phyloP scores from a whole-genome alignment of 2,329 filamentous ascomycete genomes.

The Dryadomyces quercus-mongolicae region DNA sequence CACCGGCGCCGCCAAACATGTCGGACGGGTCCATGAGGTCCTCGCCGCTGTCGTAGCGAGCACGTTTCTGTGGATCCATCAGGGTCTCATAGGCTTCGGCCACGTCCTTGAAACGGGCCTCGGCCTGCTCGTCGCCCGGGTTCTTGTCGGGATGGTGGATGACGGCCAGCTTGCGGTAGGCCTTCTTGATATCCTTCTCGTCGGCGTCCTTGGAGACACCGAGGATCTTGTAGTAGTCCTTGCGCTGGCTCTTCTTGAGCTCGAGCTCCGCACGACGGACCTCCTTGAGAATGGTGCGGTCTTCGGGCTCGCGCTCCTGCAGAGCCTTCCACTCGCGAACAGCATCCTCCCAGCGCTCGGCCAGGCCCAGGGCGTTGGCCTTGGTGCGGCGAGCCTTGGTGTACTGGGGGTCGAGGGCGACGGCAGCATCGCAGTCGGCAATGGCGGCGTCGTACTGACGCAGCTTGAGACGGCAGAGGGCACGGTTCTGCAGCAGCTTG shows the following conservation, averaged over 20 bases:
- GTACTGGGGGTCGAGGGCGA: constrained; percentile 74
- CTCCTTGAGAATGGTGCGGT: constrained; percentile 70
- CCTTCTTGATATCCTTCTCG: constrained; percentile 85
- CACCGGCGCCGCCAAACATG: constrained; percentile 62
- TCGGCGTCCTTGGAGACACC: constrained; percentile 74
- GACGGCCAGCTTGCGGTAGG: constrained; percentile 90
- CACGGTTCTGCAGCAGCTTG: constrained; percentile 89
- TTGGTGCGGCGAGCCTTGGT: constrained; percentile 87
- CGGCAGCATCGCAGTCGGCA: constrained; percentile 72
- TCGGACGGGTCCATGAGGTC: constrained; percentile 82
- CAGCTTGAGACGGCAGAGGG: constrained; percentile 69
- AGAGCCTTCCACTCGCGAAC: constrained; percentile 81
- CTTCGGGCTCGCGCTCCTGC: constrained; percentile 69
- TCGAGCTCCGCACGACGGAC: constrained; percentile 85
- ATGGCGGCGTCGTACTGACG: constrained; percentile 78
- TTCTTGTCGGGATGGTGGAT: constrained; percentile 97
- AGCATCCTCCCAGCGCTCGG: constrained; percentile 85
- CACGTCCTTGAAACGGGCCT: constrained; percentile 93
- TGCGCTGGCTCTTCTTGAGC: constrained; percentile 92
- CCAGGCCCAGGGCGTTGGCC: constrained; percentile 76
- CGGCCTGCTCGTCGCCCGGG: constrained; percentile 70
- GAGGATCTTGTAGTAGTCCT: constrained; percentile 98
- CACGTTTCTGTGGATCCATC: constrained; percentile 88
- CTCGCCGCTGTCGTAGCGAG: constrained; percentile 82
- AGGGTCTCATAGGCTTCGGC: constrained; percentile 94